Evolutionary conservation across 345 rosid genomes (phyloP), one percentile per base, ranked within the genome.

Genomic region (Psidium friedrichsthalianum): DNA sequence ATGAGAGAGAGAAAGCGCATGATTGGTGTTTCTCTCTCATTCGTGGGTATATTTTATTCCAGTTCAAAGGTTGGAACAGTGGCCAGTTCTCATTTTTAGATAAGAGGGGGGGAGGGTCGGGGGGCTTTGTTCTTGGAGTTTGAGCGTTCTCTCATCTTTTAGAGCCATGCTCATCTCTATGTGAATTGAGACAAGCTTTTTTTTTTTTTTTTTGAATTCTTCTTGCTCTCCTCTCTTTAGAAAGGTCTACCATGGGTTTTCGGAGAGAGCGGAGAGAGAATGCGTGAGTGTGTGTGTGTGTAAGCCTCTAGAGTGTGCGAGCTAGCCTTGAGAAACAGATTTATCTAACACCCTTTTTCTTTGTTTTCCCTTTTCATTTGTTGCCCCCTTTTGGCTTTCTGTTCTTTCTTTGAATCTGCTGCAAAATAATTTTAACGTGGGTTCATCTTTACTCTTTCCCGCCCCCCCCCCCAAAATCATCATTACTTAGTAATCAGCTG

Each of bases 61-160:
- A n/a, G 58, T 61, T 42, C 51, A 47, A 47, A 29, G 40, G 25
- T 84, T n/a, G 47, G 42, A 57, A 83, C 69, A 47, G 83, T n/a
- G 36, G 61, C 82, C 55, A 85, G 51, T 86, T 82, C 76, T 83
- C 64, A 53, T 7, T 29, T 82, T 51, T 81, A 6, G 21, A 40
- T 53, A 84, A 51, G 84, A 29, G 86, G 85, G 51, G 82, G 74
- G 87, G 59, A 83, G 84, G 83, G 3, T 16, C 25, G 12, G 56
- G 58, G 56, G 7, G 83, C 54, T 20, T 29, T 53, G 84, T 89
- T 89, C 89, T 94, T 84, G 98, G 94, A 93, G 87, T 92, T 90
- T 90, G 98, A 88, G 96, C 85, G 84, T 89, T 83, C 83, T 91
- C 93, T 93, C 94, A 89, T 89, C 98, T 95, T 94, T 94, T 92